Evolutionary conservation across 2,329 filamentous ascomycete genomes (phyloP).

Genomic region (Cladosporium colombiae): DNA sequence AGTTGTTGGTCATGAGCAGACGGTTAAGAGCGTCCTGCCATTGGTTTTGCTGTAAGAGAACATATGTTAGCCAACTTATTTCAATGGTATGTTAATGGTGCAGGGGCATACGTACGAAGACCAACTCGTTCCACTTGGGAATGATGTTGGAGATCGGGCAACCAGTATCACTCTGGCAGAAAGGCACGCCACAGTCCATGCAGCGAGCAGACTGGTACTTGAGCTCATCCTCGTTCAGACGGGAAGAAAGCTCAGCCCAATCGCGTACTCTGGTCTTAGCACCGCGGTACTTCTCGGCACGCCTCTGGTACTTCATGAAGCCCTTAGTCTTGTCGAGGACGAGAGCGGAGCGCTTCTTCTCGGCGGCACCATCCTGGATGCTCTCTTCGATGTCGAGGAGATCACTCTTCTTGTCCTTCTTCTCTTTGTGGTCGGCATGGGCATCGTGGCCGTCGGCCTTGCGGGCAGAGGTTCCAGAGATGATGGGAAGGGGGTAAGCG

Average conservation of each 20-base stretch:
- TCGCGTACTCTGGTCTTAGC: slow-evolving; percentile 83
- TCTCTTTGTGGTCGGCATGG: slow-evolving; percentile 62
- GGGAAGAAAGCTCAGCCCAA: slow-evolving; percentile 86
- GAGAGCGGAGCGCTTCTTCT: slow-evolving; percentile 86
- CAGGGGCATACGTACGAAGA: slow-evolving; percentile 42
- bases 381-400: slow-evolving; percentile 86
- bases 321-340: slow-evolving; percentile 97
- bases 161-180: slow-evolving; percentile 94
- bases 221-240: slow-evolving; percentile 88
- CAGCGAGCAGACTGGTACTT: slow-evolving; percentile 96
- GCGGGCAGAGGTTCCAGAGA: slow-evolving; percentile 65
- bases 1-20: slow-evolving; percentile 95
- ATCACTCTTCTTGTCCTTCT: slow-evolving; percentile 63
- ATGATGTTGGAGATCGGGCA: slow-evolving; percentile 98
- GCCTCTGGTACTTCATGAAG: slow-evolving; percentile 96
- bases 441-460: slow-evolving; percentile 55
- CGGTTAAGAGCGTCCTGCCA: slow-evolving; percentile 92
- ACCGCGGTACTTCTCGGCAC: slow-evolving; percentile 88
- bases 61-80: slow-evolving; percentile 20
- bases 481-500: slow-evolving; percentile 76
- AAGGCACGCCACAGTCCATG: slow-evolving; percentile 98
- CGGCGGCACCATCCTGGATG: slow-evolving; percentile 76
- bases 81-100: neutral
- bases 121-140: slow-evolving; percentile 90
- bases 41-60: slow-evolving; percentile 55